These are phyloP conservation scores for Cutaneotrichosporon dermatis DNA, from an alignment of 1,284 basidiomycete species.

Conservation along the genomic window DNA sequence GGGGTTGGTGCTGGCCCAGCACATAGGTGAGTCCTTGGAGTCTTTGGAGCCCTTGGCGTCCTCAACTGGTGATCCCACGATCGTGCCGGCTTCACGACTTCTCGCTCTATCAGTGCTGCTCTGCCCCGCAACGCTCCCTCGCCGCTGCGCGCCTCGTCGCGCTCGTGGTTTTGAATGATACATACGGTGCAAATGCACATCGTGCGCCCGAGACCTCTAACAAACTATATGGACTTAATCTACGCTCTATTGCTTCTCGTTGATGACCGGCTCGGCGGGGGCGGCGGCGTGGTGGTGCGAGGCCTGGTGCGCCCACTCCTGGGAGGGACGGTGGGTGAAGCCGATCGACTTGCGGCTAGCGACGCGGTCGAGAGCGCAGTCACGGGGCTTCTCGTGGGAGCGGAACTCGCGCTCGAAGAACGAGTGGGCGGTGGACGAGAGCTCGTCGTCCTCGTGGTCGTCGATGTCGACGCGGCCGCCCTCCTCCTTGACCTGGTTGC, in stretches of 20 bases:
- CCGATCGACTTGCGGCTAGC: not conserved
- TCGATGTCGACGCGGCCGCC: conserved; percentile 18
- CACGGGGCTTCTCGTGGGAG: conserved; percentile 8
- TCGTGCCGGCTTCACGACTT: no score
- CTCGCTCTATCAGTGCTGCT: no score
- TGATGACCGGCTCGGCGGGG: not conserved
- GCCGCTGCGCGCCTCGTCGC: not conserved
- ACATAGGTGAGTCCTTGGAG: no score
- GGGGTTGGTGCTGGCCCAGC: no score
- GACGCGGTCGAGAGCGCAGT: conserved; percentile 2
- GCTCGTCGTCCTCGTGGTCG: conserved; percentile 31
- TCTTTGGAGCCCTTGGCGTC: no score
- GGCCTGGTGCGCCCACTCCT: not conserved
- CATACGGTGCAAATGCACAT: not conserved
- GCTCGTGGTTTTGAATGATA: not conserved
- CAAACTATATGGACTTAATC: not conserved
- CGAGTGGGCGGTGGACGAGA: conserved; percentile 24
- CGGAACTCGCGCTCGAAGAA: conserved; percentile 29
- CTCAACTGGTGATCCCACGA: no score
- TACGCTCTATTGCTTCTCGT: not conserved
- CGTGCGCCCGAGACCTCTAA: no score
- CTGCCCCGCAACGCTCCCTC: no score
- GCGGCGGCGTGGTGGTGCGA: not conserved
- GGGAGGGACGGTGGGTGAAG: not conserved
- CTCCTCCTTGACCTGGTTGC: conserved; percentile 27